Percentiles rank a stretch among this genome's conserved stretches.
Evolutionary conservation across 2,329 filamentous ascomycete genomes (phyloP).

Genomic region (Cryphonectria japonica): DNA sequence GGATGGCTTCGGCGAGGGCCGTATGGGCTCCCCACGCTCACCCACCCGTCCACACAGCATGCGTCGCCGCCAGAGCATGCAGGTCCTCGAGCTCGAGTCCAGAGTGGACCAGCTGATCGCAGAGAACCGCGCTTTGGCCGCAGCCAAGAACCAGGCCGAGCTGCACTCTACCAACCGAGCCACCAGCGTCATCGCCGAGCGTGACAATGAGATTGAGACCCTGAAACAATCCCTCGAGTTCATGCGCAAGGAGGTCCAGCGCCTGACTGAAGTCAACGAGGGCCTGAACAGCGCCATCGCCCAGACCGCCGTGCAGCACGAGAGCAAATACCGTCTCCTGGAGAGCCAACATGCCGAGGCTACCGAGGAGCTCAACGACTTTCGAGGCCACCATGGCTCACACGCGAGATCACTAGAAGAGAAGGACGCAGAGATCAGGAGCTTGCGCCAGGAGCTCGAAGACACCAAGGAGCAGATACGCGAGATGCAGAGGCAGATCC

Average conservation of each 20-base stretch:
- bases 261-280: conserved; percentile 82
- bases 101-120: conserved; percentile 81
- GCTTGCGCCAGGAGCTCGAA: conserved; percentile 77
- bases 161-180: conserved; percentile 66
- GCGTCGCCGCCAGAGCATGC: conserved; percentile 96
- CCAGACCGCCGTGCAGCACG: conserved; percentile 75
- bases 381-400: conserved; percentile 65
- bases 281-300: conserved; percentile 77
- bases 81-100: conserved; percentile 88
- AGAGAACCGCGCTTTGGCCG: conserved; percentile 80
- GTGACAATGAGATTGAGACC: conserved; percentile 83
- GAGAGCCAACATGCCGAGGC: conserved; percentile 69
- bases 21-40: conserved; percentile 82
- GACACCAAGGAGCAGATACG: conserved; percentile 67
- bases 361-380: conserved; percentile 69
- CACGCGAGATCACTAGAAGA: conserved; percentile 70
- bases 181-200: conserved; percentile 74
- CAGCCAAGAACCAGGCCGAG: conserved; percentile 73
- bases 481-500: conserved; percentile 61
- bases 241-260: conserved; percentile 79
- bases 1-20: conserved; percentile 94
- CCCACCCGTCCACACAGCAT: conserved; percentile 94
- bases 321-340: conserved; percentile 69
- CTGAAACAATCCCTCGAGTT: conserved; percentile 79
- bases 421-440: conserved; percentile 82